Conservation (phyloP, 2,329 filamentous ascomycete species). For the Gremmenia infestans region DNA sequence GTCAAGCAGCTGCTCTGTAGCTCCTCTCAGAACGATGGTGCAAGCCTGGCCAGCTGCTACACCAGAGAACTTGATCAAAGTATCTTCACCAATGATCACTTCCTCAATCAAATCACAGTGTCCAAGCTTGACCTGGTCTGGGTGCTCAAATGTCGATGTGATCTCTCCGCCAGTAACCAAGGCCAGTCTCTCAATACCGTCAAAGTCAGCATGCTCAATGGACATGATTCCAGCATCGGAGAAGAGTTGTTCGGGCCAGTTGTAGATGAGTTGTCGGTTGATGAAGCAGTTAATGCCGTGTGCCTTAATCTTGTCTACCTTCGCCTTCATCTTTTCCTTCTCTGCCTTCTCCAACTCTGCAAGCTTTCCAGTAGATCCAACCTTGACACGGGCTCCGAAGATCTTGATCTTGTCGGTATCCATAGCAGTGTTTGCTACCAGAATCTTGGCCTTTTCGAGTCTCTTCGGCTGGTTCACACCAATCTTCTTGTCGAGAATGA, state of each 20-base stretch:
- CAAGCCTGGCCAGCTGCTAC: constrained; percentile 91
- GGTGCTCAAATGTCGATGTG: constrained; percentile 95
- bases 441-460: constrained; percentile 95
- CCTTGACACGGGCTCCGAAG: constrained; percentile 94
- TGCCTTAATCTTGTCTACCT: constrained; percentile 97
- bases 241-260: constrained; percentile 99
- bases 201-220: constrained; percentile 98
- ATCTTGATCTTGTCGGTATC: constrained; percentile 99
- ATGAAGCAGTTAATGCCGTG: constrained; percentile 99
- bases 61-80: constrained; percentile 93
- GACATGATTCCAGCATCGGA: constrained; percentile 96
- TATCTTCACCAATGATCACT: constrained; percentile 97
- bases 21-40: constrained; percentile 93
- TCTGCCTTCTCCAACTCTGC: constrained; percentile 98
- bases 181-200: constrained; percentile 91
- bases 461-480: constrained; percentile 98
- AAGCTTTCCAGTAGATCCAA: constrained; percentile 90
- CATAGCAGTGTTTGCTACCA: constrained; percentile 98
- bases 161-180: constrained; percentile 97
- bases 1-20: constrained; percentile 93
- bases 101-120: constrained; percentile 96
- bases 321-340: constrained; percentile 98
- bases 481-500: constrained; percentile 98
- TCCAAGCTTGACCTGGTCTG: constrained; percentile 92
- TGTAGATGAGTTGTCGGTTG: constrained; percentile 98